Evolutionary conservation across 2,329 filamentous ascomycete species (phyloP).

Genomic region (Saccharata proteae): DNA sequence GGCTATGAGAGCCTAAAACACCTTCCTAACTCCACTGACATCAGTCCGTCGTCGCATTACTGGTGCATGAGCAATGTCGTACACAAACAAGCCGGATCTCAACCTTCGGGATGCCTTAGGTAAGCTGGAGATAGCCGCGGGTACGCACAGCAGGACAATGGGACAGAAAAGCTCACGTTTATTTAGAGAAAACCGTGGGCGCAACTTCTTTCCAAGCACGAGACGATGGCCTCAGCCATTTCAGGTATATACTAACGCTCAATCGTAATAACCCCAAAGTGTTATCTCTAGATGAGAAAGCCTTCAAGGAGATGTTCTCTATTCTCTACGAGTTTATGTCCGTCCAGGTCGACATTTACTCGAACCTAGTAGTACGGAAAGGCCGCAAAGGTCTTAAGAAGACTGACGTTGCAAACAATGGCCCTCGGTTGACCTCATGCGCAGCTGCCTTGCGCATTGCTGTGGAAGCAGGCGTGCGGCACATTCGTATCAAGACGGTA

Average conservation of each 20-base stretch:
- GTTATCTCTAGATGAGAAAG: slow-evolving; percentile 53
- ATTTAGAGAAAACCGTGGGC: too few species aligned
- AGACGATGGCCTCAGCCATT: slow-evolving; percentile 38
- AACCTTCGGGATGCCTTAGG: too few species aligned
- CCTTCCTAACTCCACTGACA: too few species aligned
- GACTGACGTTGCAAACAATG: slow-evolving; percentile 21
- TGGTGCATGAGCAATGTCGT: too few species aligned
- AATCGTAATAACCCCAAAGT: slow-evolving; percentile 33
- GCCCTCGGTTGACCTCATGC: slow-evolving; percentile 51
- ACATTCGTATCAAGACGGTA: slow-evolving; percentile 65
- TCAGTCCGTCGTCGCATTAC: too few species aligned
- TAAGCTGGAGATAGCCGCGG: neutral
- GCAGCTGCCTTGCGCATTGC: slow-evolving; percentile 60
- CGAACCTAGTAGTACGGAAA: slow-evolving; percentile 30
- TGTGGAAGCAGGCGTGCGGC: slow-evolving; percentile 55
- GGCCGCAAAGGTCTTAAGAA: too few species aligned
- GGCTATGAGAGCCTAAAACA: too few species aligned
- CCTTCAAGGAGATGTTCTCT: slow-evolving; percentile 74
- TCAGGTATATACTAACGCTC: slow-evolving; percentile 44
- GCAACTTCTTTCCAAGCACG: slow-evolving; percentile 29
- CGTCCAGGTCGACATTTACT: slow-evolving; percentile 48
- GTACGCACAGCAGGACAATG: too few species aligned
- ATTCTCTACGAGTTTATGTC: slow-evolving; percentile 59
- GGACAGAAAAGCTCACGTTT: too few species aligned
- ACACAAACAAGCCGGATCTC: too few species aligned